A percentile compares a stretch with the other conserved stretches of the same genome.
These are phyloP conservation scores for Clonostachys rosea DNA, from an alignment of 2,329 filamentous ascomycete species.

Conservation along the genomic window DNA sequence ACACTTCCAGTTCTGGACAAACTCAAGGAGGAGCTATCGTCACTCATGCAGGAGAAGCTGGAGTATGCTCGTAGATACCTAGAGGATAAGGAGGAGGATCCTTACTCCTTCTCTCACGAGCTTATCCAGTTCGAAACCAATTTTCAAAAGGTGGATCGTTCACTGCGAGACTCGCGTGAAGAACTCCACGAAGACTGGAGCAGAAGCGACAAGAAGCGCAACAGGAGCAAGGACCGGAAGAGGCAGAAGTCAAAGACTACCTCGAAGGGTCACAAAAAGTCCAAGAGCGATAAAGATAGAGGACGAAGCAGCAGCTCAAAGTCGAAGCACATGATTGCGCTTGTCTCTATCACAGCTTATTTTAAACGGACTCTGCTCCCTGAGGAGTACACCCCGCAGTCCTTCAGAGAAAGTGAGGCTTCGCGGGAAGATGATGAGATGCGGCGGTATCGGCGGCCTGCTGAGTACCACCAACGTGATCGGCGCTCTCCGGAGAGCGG, in stretches of 20 bases:
- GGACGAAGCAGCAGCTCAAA: constrained; percentile 8
- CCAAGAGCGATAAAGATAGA: no score
- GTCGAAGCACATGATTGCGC: constrained; percentile 24
- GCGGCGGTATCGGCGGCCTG: no score
- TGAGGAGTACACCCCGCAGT: constrained; percentile 19
- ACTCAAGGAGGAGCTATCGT: no score
- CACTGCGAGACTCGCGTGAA: background rate
- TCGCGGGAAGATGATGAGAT: no score
- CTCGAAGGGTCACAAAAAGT: constrained; percentile 2
- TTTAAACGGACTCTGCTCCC: constrained; percentile 33
- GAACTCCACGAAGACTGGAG: constrained; percentile 6
- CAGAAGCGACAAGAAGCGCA: constrained; percentile 8
- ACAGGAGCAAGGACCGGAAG: constrained; percentile 6
- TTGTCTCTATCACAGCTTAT: constrained; percentile 36
- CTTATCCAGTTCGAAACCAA: constrained; percentile 1
- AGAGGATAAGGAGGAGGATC: no score
- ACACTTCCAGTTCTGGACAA: no score
- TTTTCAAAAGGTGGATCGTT: no score
- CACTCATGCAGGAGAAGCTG: no score
- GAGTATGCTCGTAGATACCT: no score
- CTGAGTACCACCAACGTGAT: no score
- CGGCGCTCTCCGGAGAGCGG: no score
- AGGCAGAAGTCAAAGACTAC: constrained; percentile 3
- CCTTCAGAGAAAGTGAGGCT: constrained; percentile 13
- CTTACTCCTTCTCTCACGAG: background rate